Evolutionary conservation across 805 yeast species (phyloP), one percentile per base, ranked within the genome.

Genomic region (Candida maesae): DNA sequence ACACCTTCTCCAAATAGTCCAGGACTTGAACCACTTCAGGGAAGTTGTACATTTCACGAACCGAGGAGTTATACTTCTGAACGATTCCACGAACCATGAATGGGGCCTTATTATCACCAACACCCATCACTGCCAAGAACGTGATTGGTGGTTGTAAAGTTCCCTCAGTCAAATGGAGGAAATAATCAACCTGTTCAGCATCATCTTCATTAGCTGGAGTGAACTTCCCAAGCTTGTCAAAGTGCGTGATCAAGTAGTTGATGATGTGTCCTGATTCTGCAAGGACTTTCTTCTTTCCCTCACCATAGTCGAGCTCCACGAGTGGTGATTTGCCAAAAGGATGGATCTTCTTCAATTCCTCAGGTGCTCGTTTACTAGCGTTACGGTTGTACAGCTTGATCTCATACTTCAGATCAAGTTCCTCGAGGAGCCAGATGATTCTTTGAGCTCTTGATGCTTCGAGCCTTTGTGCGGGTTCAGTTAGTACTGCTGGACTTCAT

Each of bases 221-320:
- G 38, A 78, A 61, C 16, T 56, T 62, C 13, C 65, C 56, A 2
- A 55, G 49, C 17, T 54, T 52, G 51, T 81, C 86, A 52, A 70
- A 79, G 44, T 76, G 61, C 17, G 57, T 53, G 36, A 79, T 59
- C 21, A 83, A 52, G 51, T 76, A 76, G 39, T 71, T 73, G 35
- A 76, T 57, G 32, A 83, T 80, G 35, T 68, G 66, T 3, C 84
- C 89, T 13, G 81, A 71, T 59, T 83, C 91, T 10, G 78, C 78
- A 33, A 79, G 47, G 2, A 63, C 53, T 23, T 47, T 52, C 28
- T 32, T 37, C 15, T 54, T 55, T 12, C 64, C 60, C 33, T 50
- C 48, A 6, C 13, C 26, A 20, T 65, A 70, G 33, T 66, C 65
- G 27, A 70, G 56, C 46, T 75, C 81, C 33, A 84, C 46, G 1